Evolutionary conservation across 2,329 filamentous ascomycete species (phyloP).

Genomic region (Cercospora berteroae): DNA sequence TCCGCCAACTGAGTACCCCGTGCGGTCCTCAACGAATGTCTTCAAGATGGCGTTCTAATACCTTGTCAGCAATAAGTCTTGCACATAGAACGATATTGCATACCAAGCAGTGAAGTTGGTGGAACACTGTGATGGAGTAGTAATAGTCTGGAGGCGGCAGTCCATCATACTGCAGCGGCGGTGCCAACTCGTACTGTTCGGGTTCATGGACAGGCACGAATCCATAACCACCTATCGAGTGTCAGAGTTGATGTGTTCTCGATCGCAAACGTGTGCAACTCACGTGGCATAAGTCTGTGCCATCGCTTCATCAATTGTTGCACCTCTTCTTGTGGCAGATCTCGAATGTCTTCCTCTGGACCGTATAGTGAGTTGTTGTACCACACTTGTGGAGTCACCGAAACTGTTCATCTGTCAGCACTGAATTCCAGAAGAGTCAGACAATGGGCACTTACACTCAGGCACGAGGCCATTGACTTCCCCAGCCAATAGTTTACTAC

Average conservation of each 20-base stretch:
- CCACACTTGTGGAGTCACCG: conserved; percentile 1
- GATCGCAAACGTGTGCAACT: not conserved
- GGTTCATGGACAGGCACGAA: conserved; percentile 13
- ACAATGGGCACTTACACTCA: not conserved
- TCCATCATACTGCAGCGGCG: conserved; percentile 10
- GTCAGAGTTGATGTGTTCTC: not conserved
- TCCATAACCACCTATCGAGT: not conserved
- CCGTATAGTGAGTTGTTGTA: conserved; percentile 12
- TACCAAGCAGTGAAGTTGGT: conserved; percentile 16
- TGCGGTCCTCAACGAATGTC: conserved; percentile 6
- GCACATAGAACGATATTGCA: not conserved
- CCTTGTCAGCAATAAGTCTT: not conserved
- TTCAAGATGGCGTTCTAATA: conserved; percentile 9
- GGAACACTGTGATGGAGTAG: conserved; percentile 13
- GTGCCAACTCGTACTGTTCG: conserved; percentile 6
- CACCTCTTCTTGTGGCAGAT: conserved; percentile 3
- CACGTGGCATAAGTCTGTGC: conserved; percentile 7
- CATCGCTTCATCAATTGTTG: conserved; percentile 9
- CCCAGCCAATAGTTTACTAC: conserved; percentile 12
- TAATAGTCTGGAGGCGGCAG: conserved; percentile 11
- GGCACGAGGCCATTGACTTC: conserved; percentile 13
- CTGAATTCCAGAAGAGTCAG: too few species aligned
- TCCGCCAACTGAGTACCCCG: not conserved
- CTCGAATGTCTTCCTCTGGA: not conserved
- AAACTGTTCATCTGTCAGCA: conserved; percentile 3